These are phyloP conservation scores for Bisporella sp. DNA, from an alignment of 2,329 filamentous ascomycete species.

Conservation along the genomic window DNA sequence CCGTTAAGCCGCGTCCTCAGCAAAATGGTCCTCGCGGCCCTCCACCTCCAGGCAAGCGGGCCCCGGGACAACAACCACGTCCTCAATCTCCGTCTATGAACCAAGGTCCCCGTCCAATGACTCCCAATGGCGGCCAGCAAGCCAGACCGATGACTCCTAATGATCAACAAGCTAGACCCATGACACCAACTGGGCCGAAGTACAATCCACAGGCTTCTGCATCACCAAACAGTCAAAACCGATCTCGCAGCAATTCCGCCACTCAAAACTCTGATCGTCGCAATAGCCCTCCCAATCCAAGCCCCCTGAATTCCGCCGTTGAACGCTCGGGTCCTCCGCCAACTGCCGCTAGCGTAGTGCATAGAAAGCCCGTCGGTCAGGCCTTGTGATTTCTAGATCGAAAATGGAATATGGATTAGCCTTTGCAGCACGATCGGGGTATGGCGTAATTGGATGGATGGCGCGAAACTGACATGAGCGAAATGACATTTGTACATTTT, in stretches of 20 bases:
- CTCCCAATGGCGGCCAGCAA: constrained; percentile 5
- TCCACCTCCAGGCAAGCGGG: constrained; percentile 16
- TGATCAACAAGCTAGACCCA: constrained; percentile 6
- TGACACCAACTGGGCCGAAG: constrained; percentile 13
- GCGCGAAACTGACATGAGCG: constrained; percentile 8
- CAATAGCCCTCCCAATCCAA: constrained; percentile 19
- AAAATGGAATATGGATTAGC: no score
- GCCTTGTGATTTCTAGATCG: constrained; percentile 16
- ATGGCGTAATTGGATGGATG: constrained; percentile 7
- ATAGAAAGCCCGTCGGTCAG: constrained; percentile 26
- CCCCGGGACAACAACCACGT: constrained; percentile 12
- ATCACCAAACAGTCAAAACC: constrained; percentile 15
- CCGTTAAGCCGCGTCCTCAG: constrained; percentile 51
- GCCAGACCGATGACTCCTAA: constrained; percentile 6
- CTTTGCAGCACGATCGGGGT: constrained; percentile 5
- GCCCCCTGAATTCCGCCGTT: constrained; percentile 18
- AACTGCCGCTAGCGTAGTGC: constrained; percentile 9
- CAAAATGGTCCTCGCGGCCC: constrained; percentile 23
- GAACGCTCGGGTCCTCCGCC: constrained; percentile 5
- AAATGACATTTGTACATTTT: constrained; percentile 16
- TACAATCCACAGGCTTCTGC: constrained; percentile 11
- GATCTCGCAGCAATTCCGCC: constrained; percentile 16
- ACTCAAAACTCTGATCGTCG: constrained; percentile 14
- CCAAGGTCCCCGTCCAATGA: constrained; percentile 12
- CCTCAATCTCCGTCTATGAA: constrained; percentile 15